Base-by-base conservation (phyloP, 2,329 filamentous ascomycete species). In the Ophiostoma pallidulum region DNA sequence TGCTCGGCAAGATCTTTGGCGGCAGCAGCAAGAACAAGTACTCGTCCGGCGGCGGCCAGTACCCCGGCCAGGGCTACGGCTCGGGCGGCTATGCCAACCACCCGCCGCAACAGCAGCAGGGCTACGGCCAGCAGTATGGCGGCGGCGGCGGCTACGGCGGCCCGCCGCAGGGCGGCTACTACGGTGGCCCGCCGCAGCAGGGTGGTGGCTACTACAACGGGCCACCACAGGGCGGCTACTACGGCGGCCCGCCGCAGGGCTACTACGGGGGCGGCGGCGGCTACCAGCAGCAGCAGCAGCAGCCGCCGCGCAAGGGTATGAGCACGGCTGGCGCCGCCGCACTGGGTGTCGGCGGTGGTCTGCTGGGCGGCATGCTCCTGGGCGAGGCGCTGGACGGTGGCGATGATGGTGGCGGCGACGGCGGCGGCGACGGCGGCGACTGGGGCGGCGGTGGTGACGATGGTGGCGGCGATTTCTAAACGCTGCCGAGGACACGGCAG, bases 271-370 rank as follows among this genome's bases (percentile, higher is more conserved):
- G n/a, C 45, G 62, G 60, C 10, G 59, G 60, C 18, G 44, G 48
- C 20, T 52, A 55, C 41, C 58, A 63, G 52, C 63, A 68, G 49
- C 71, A 67, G 51, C 71, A 70, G 57, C 56, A 62, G 40, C 66
- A 65, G 55, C 2, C 58, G 58, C 40, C 63, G 64, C 43, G 45
- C 24, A 32, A 42, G 4, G 66, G 68, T 22, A 66, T 91, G 66
- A 86, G 86, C n/a, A 73, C 77, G 51, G 78, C 74, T 2, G 87
- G 86, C 41, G 87, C 82, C 44, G 79, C 82, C 8, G 86, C 86
- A 19, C 68, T 94, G 37, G 89, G 89, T 67, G 64, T 86, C 4
- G 89, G 88, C 56, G 89, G 84, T 53, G 89, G 89, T 63, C 60
- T 95, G 60, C 58, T 95, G 1, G 90, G 88, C 56, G 89, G 89